Evolutionary conservation across 768 basidiomycete genomes (phyloP), one percentile per base, ranked within the genome.

Genomic region (Psilocybe cubensis): DNA sequence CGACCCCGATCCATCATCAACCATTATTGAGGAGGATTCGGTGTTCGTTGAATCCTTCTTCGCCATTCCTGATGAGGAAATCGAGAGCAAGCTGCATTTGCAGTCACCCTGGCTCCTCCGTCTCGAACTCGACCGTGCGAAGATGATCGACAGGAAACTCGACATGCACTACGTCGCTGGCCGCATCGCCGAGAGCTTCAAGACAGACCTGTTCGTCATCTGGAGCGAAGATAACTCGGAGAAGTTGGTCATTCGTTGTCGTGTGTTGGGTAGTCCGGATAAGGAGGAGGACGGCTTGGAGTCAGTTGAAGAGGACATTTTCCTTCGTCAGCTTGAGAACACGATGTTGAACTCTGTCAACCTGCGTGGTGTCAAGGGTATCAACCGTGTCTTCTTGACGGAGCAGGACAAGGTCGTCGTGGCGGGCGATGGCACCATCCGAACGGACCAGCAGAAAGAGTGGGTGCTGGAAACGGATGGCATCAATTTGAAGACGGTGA

Each of bases 141-240:
- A 96, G 77, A 97, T 99, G 91, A 89, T 98, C 62, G 96, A 97
- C 78, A 89, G 96, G 68, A 96, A 96, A 71, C 81, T 98, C 64
- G 92, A 90, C 10, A 98, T 98, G 93, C 82, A 89, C 45, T 92
- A 94, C 63, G 96, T 98, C 41, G 96, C 95, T 4, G 88, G 91
- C 61, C 88, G 91, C 40, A 98, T 99, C 57, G 90, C 91, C 18
- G 92, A 94, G 71, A 95, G 86, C 62, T 98, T 98, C 80, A 92
- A 94, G 70, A 89, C 92, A 2, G 96, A 98, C 69, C 79, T 98
- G 12, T 98, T 98, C 72, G 94, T 98, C 72, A 97, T 98, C 63
- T 97, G 95, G 91, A 95, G 93, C 62, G 96, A 98, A 81, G 96
- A 98, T 73, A 98, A 97, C 74, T 92, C 96, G 2, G 93, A 96